phyloP scores from a whole-genome alignment of 768 basidiomycete genomes.

The Tremella mesenterica region DNA sequence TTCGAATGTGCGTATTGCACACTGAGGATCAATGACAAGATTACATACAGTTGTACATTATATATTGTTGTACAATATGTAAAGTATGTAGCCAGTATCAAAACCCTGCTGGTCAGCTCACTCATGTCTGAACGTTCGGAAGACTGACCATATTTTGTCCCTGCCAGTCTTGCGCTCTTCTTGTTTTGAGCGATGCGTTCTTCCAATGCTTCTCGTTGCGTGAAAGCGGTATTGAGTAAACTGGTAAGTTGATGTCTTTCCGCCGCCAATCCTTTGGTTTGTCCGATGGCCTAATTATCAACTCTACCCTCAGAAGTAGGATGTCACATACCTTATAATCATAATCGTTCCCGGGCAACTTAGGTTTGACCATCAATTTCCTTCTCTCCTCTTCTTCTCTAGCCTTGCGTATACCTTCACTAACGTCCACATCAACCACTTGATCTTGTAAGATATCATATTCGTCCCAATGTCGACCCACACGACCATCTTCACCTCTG shows the following conservation, averaged over 20 bases:
- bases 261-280: constrained; percentile 38
- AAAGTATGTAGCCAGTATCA: neutral
- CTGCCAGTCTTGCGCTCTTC: constrained; percentile 25
- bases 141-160: constrained; percentile 29
- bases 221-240: constrained; percentile 34
- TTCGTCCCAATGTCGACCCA: constrained; percentile 38
- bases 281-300: constrained; percentile 26
- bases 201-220: constrained; percentile 24
- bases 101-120: constrained; percentile 3
- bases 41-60: constrained; percentile 1
- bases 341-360: constrained; percentile 18
- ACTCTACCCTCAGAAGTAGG: neutral
- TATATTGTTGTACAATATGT: neutral
- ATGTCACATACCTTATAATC: constrained; percentile 36
- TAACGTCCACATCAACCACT: constrained; percentile 29
- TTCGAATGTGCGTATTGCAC: neutral
- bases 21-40: neutral
- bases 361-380: constrained; percentile 19
- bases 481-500: constrained; percentile 23
- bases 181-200: constrained; percentile 31
- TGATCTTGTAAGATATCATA: constrained; percentile 20
- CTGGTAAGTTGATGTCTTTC: constrained; percentile 42
- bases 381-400: constrained; percentile 22
- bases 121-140: neutral
- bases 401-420: constrained; percentile 24